These are phyloP conservation scores for Metschnikowia baotianmanensis DNA, from an alignment of 805 yeast genomes.

Conservation along the genomic window DNA sequence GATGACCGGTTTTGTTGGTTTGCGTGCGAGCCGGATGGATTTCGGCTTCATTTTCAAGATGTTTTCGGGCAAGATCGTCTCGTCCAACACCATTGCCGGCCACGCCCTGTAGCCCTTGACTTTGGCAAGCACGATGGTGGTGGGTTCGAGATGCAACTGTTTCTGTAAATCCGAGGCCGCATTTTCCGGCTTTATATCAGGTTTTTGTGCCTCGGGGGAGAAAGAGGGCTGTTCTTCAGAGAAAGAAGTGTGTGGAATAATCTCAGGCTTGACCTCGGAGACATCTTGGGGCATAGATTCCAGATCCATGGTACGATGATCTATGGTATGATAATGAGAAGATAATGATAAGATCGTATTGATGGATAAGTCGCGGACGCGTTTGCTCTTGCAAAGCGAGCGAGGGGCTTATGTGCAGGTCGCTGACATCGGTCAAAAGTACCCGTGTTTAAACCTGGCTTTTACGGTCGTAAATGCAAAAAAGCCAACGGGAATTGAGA, in stretches of 20 bases:
- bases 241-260: too few species aligned
- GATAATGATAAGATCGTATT: not conserved
- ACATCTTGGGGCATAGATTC: not conserved
- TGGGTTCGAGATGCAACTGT: constrained; percentile 16
- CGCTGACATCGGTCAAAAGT: too few species aligned
- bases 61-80: constrained; percentile 55
- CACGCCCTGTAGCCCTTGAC: constrained; percentile 86
- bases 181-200: not conserved
- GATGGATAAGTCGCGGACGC: not conserved
- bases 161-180: constrained; percentile 11
- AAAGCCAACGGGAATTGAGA: too few species aligned
- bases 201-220: not conserved
- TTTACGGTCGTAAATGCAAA: too few species aligned
- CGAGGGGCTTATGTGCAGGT: too few species aligned
- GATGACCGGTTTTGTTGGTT: constrained; percentile 16
- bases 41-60: constrained; percentile 53
- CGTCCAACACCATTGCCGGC: constrained; percentile 82
- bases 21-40: constrained; percentile 25
- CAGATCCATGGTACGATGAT: not conserved
- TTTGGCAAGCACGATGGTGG: constrained; percentile 57
- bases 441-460: too few species aligned
- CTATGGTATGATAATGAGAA: too few species aligned
- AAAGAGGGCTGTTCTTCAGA: too few species aligned
- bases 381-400: too few species aligned
- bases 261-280: not conserved